Percentiles rank a stretch among this genome's conserved stretches.
phyloP scores from a whole-genome alignment of 2,329 filamentous ascomycete species.

The Shiraia sp. region DNA sequence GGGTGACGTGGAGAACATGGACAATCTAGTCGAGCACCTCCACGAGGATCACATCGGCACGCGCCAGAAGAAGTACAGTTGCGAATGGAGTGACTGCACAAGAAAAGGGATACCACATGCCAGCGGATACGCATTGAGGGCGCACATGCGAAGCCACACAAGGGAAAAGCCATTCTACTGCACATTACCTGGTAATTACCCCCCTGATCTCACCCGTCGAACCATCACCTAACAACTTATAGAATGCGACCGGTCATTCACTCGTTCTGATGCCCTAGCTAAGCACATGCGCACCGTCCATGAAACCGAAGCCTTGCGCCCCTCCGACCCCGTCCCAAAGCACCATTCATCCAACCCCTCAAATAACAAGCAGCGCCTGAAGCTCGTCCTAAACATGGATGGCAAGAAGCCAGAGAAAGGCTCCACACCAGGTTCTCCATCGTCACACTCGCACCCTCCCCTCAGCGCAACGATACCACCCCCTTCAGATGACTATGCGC shows the following conservation, averaged over 20 bases:
- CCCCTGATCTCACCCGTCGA: background rate
- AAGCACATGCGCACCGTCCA: conserved; percentile 99
- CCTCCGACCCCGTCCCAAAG: conserved; percentile 71
- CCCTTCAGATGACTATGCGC: conserved; percentile 48
- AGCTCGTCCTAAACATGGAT: conserved; percentile 47
- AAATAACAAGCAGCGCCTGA: conserved; percentile 52
- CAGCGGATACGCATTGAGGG: conserved; percentile 92
- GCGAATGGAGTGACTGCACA: conserved; percentile 90
- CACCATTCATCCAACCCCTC: conserved; percentile 55
- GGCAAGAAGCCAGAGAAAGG: conserved; percentile 36
- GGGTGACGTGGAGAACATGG: conserved; percentile 55
- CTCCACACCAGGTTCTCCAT: conserved; percentile 41
- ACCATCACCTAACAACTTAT: conserved; percentile 8
- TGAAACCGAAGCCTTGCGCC: conserved; percentile 91
- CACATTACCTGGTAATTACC: conserved; percentile 79
- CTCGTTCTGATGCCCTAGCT: conserved; percentile 88
- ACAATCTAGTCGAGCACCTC: conserved; percentile 56
- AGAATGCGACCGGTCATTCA: conserved; percentile 98
- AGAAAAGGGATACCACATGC: conserved; percentile 90
- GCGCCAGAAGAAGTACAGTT: conserved; percentile 95
- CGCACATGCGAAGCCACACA: conserved; percentile 97
- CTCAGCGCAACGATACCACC: conserved; percentile 25
- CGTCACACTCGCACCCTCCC: conserved; percentile 30
- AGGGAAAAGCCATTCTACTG: conserved; percentile 99
- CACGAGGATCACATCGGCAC: conserved; percentile 94